Evolutionary conservation across 257 asterid genomes (phyloP).

Genomic region (Solanum pimpinellifolium): DNA sequence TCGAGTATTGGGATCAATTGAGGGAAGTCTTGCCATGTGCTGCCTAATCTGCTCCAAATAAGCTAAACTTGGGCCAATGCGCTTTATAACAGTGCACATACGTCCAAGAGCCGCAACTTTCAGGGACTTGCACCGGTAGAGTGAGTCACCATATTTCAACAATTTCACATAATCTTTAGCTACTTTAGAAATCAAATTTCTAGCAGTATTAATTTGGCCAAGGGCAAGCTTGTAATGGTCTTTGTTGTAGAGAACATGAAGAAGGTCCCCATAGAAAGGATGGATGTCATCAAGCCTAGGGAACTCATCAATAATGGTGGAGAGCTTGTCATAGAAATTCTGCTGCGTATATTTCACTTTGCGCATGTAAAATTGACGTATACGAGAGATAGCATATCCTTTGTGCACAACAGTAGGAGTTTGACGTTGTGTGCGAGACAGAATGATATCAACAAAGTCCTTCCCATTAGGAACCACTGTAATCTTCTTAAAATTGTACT

Average conservation of each 20-base stretch:
- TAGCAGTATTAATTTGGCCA: conserved; percentile 83
- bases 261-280: conserved; percentile 73
- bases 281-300: conserved; percentile 89
- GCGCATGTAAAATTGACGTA: conserved; percentile 88
- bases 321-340: conserved; percentile 75
- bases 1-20: conserved; percentile 90
- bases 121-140: conserved; percentile 79
- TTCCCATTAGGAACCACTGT: conserved; percentile 87
- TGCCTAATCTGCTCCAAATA: conserved; percentile 97
- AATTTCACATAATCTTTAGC: conserved; percentile 74
- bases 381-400: conserved; percentile 89
- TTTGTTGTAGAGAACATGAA: conserved; percentile 78
- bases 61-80: conserved; percentile 83
- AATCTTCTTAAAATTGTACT: conserved; percentile 88
- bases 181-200: conserved; percentile 78
- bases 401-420: conserved; percentile 88
- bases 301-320: conserved; percentile 83
- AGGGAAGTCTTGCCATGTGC: conserved; percentile 92
- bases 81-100: conserved; percentile 59
- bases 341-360: conserved; percentile 82
- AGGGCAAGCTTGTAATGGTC: conserved; percentile 98
- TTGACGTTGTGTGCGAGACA: conserved; percentile 90
- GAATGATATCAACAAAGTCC: conserved; percentile 79
- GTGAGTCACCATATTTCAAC: conserved; percentile 83
- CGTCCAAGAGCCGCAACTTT: conserved; percentile 62